A percentile compares a stretch with the other conserved stretches of the same genome.
phyloP scores from a whole-genome alignment of 2,329 filamentous ascomycete genomes.

The Bipolaris oryzae region DNA sequence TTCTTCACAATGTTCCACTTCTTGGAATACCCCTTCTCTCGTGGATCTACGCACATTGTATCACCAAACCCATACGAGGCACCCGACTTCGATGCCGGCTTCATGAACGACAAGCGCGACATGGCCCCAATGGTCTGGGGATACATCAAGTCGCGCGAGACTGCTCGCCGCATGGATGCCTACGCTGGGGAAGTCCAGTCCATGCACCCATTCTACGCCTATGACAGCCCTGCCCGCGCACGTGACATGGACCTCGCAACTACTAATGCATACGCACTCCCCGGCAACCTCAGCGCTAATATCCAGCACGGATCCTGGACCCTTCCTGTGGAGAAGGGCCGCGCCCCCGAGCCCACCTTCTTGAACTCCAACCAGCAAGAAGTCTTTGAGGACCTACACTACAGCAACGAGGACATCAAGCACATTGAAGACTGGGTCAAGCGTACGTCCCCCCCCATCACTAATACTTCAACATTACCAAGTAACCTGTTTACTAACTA shows the following conservation, averaged over 20 bases:
- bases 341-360: constrained; percentile 55
- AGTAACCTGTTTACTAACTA: not conserved
- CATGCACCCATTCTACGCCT: constrained; percentile 74
- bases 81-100: constrained; percentile 80
- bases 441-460: constrained; percentile 32
- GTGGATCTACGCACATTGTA: constrained; percentile 70
- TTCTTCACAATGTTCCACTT: constrained; percentile 72
- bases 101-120: constrained; percentile 85
- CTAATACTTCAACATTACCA: not conserved
- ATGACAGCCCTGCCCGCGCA: constrained; percentile 70
- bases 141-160: constrained; percentile 83
- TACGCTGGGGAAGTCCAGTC: constrained; percentile 72
- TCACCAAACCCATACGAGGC: constrained; percentile 74
- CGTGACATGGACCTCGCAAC: constrained; percentile 76
- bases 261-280: constrained; percentile 76
- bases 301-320: constrained; percentile 78
- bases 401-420: constrained; percentile 66
- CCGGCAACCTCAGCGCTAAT: constrained; percentile 72
- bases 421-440: constrained; percentile 69
- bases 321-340: constrained; percentile 62
- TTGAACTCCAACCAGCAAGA: constrained; percentile 70
- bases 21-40: constrained; percentile 27
- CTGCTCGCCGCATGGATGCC: constrained; percentile 76
- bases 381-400: constrained; percentile 68
- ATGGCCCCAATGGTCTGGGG: constrained; percentile 83